Conservation (phyloP, 1,284 basidiomycete species). For the Cyathus pygmaeus region DNA sequence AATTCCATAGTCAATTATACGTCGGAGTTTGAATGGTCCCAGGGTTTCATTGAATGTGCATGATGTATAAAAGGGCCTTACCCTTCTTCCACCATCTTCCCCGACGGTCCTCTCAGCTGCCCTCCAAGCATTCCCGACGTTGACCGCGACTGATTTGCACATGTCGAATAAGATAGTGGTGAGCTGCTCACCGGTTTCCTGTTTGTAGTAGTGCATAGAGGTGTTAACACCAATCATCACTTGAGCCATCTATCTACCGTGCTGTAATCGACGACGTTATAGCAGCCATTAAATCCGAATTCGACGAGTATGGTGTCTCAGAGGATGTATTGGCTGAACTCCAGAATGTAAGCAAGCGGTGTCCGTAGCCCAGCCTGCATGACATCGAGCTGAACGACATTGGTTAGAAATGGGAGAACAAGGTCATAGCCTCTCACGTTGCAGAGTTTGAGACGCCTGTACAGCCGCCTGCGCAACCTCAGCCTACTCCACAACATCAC, state of each 20-base stretch:
- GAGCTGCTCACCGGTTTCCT: slow-evolving; percentile 74
- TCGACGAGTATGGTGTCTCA: slow-evolving; percentile 95
- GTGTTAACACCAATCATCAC: slow-evolving; percentile 62
- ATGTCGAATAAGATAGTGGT: slow-evolving; percentile 95
- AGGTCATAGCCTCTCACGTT: slow-evolving; percentile 91
- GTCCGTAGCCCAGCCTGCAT: no score
- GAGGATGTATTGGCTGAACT: slow-evolving; percentile 92
- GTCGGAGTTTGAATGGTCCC: slow-evolving; percentile 56
- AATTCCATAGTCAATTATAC: slow-evolving; percentile 18
- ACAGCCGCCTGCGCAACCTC: slow-evolving; percentile 51
- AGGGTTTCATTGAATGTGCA: slow-evolving; percentile 48
- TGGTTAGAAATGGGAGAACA: slow-evolving; percentile 90
- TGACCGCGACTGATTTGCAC: slow-evolving; percentile 39
- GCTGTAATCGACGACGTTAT: slow-evolving; percentile 98
- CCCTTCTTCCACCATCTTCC: slow-evolving; percentile 51
- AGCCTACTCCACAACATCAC: slow-evolving; percentile 56
- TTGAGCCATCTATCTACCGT: slow-evolving; percentile 92
- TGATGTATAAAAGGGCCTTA: slow-evolving; percentile 57
- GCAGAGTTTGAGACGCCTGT: slow-evolving; percentile 87
- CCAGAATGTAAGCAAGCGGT: slow-evolving; percentile 75
- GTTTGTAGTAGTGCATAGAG: slow-evolving; percentile 64
- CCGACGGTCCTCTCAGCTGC: slow-evolving; percentile 39
- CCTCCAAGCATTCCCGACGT: slow-evolving; percentile 34
- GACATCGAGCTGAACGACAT: slow-evolving; percentile 9
- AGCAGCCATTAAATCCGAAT: slow-evolving; percentile 88